phyloP scores from a whole-genome alignment of 1,284 basidiomycete genomes.

The Cutaneotrichosporon sp. region DNA sequence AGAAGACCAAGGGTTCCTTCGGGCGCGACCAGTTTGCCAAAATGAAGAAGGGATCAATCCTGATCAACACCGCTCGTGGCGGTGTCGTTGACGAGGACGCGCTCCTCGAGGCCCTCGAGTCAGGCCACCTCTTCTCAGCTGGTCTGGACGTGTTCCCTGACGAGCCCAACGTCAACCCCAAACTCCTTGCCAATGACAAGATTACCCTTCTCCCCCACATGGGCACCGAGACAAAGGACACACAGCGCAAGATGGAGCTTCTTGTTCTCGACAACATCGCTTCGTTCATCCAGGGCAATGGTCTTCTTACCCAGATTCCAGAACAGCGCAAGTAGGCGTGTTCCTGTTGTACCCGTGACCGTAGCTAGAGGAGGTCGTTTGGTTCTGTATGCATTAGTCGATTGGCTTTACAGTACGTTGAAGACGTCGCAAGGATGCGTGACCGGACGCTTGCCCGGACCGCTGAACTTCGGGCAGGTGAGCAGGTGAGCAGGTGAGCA shows the following conservation, averaged over 20 bases:
- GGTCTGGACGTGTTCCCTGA: slow-evolving; percentile 87
- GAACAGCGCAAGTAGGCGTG: slow-evolving; percentile 37
- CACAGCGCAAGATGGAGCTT: slow-evolving; percentile 58
- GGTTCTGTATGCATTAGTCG: not conserved
- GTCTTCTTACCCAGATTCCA: slow-evolving; percentile 43
- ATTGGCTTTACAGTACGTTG: too few species aligned
- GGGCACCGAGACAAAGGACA: slow-evolving; percentile 79
- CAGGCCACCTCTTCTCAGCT: slow-evolving; percentile 74
- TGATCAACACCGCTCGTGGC: slow-evolving; percentile 86
- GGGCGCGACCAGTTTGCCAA: slow-evolving; percentile 70
- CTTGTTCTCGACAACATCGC: slow-evolving; percentile 44
- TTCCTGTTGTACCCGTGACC: not conserved
- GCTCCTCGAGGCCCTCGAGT: slow-evolving; percentile 72
- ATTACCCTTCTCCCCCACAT: slow-evolving; percentile 82
- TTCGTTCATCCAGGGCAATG: slow-evolving; percentile 41
- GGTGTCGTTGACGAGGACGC: slow-evolving; percentile 84
- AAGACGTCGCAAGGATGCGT: not conserved
- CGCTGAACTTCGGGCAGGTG: too few species aligned
- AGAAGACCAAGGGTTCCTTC: slow-evolving; percentile 70
- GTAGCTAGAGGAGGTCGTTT: not conserved
- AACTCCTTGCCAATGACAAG: slow-evolving; percentile 70
- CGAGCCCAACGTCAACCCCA: slow-evolving; percentile 78
- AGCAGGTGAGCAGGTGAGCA: too few species aligned
- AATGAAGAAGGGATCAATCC: slow-evolving; percentile 72
- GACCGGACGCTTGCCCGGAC: too few species aligned